These are phyloP conservation scores for Neonectria ditissima DNA, from an alignment of 2,329 filamentous ascomycete genomes.

Conservation along the genomic window DNA sequence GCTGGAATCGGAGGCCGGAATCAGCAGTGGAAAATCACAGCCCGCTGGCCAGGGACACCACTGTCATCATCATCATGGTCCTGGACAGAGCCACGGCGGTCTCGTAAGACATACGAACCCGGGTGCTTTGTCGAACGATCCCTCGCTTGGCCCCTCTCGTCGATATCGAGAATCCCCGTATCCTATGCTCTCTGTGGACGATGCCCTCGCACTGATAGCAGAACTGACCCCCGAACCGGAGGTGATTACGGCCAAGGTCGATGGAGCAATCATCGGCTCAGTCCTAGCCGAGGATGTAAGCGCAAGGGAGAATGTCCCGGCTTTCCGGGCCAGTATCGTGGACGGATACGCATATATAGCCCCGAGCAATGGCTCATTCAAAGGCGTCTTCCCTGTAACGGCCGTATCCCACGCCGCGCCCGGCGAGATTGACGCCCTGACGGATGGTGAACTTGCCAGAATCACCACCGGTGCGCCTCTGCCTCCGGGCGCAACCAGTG, in stretches of 20 bases:
- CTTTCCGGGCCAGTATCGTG: slow-evolving; percentile 95
- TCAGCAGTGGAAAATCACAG: slow-evolving; percentile 54
- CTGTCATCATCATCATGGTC: slow-evolving; percentile 67
- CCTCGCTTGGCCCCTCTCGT: slow-evolving; percentile 70
- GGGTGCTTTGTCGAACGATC: slow-evolving; percentile 70
- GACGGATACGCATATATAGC: slow-evolving; percentile 93
- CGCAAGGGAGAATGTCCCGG: slow-evolving; percentile 86
- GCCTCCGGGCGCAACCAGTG: slow-evolving; percentile 87
- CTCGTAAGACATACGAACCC: slow-evolving; percentile 80
- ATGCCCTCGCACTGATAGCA: slow-evolving; percentile 80
- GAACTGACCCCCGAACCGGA: slow-evolving; percentile 76
- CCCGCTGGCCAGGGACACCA: slow-evolving; percentile 57
- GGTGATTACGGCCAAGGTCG: slow-evolving; percentile 69
- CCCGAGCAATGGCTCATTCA: slow-evolving; percentile 70
- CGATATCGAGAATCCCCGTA: slow-evolving; percentile 90
- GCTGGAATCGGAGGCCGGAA: slow-evolving; percentile 84
- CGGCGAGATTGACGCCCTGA: slow-evolving; percentile 72
- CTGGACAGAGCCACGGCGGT: slow-evolving; percentile 67
- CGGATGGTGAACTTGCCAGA: slow-evolving; percentile 81
- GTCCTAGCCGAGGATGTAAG: slow-evolving; percentile 87
- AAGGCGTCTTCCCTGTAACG: slow-evolving; percentile 86
- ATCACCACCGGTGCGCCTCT: slow-evolving; percentile 96
- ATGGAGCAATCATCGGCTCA: slow-evolving; percentile 75
- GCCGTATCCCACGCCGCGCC: slow-evolving; percentile 88
- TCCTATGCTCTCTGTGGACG: slow-evolving; percentile 87